These are phyloP conservation scores for Crithidia fasciculata DNA, from an alignment of 208 protist species.

Conservation along the genomic window DNA sequence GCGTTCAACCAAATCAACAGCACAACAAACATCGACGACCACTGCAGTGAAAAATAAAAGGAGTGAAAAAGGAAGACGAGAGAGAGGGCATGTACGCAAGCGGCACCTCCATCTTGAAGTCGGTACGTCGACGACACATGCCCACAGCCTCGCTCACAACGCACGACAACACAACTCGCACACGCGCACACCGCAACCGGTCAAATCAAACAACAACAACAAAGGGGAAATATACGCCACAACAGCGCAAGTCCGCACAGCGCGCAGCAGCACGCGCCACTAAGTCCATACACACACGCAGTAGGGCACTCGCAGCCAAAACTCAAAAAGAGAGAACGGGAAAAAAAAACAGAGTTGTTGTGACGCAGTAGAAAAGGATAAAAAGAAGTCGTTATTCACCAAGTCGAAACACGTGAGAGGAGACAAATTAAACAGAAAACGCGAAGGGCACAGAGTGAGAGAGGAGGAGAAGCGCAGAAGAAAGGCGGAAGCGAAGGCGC, in stretches of 20 bases:
- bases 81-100: neutral
- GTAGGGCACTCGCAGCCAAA: neutral
- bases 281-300: too few relatives aligned
- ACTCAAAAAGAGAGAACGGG: neutral
- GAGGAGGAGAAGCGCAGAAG: constrained; percentile 6
- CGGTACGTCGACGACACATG: too few relatives aligned
- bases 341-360: neutral
- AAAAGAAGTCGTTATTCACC: neutral
- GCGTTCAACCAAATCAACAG: too few relatives aligned
- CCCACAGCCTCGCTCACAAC: too few relatives aligned
- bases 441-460: constrained; percentile 7
- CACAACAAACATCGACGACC: neutral
- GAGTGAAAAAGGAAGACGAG: neutral
- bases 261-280: too few relatives aligned
- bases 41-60: constrained; percentile 15
- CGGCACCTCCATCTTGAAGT: neutral
- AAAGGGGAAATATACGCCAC: too few relatives aligned
- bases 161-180: too few relatives aligned
- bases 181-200: too few relatives aligned
- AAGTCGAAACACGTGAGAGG: constrained; percentile 1
- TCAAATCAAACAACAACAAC: too few relatives aligned
- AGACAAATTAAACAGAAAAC: constrained; percentile 9
- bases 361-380: neutral
- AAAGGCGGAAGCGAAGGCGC: neutral
- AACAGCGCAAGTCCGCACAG: too few relatives aligned